Base-by-base conservation (phyloP, 139 green algal species). In the Asterochloris erici region DNA sequence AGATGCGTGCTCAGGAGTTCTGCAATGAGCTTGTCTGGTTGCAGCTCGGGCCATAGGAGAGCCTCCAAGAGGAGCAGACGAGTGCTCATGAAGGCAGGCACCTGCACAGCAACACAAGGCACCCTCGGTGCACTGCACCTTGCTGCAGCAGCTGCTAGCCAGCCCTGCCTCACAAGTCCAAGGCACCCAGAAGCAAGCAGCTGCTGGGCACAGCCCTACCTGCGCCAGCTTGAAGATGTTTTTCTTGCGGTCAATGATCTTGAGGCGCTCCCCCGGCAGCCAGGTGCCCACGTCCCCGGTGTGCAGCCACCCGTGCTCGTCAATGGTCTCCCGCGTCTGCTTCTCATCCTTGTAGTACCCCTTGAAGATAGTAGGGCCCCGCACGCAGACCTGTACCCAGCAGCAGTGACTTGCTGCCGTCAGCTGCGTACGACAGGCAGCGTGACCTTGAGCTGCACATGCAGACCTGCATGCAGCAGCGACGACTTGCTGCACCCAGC, bases 231-330 rank as follows among this genome's bases (percentile, higher is more conserved):
- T 98, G 93, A 98, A 98, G 81, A 98, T 95, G 87, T 97, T 98
- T 86, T 98, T 98, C 88, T 97, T 97, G 84, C 95, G 89, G 89
- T 98, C 95, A 70, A 98, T 97, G 90, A 99, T 98, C 82, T 97
- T 97, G n/a, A 99, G 93, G 24, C 93, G 90, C 2, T 92, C 94
- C 14, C 92, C 92, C 26, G 89, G 86, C 62, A 95, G 82, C 93
- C 92, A 96, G 38, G 80, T 84, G 62, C 92, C 94, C n/a, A 96
- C 93, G 79, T 97, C 92, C 14, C 95, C 95, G 19, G 96, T 99
- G 91, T 99, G 96, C 81, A 99, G 89, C 96, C 95, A 99, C 11
- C 96, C 96, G 19, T 97, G 92, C 27, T 77, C 69, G 78, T 99
- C 96, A 28, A 99, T 81, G 27, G 92, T 88, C 74, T 99, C 96